Evolutionary conservation across 2,329 filamentous ascomycete species (phyloP).

Genomic region (Lecanicillium sp.): DNA sequence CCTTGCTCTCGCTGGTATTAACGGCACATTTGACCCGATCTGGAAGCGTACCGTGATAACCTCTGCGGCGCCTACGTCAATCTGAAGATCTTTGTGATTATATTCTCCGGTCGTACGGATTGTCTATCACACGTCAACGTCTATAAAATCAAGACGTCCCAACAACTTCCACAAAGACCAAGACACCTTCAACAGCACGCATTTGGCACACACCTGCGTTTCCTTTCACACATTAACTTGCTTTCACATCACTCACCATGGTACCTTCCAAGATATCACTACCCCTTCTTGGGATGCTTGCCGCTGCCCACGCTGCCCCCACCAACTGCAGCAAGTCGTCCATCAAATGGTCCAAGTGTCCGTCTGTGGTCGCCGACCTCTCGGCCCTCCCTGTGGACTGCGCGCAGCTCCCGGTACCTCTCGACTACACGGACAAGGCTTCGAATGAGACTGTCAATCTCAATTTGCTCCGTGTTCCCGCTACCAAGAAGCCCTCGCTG

Average conservation of each 20-base stretch:
- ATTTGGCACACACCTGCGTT: neutral
- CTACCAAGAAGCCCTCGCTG: conserved; percentile 18
- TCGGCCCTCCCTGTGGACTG: conserved; percentile 14
- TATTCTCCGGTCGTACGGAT: too few relatives aligned
- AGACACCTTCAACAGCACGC: neutral
- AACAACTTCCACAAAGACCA: neutral
- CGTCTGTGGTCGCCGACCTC: neutral
- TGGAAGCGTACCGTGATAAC: neutral
- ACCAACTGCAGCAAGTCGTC: neutral
- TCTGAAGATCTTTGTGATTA: neutral
- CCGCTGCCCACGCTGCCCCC: neutral
- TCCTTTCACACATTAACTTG: too few relatives aligned
- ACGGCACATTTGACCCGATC: neutral
- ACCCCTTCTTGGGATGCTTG: neutral
- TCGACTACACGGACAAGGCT: conserved; percentile 16
- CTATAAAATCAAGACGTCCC: neutral
- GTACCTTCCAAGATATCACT: neutral
- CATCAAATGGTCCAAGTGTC: conserved; percentile 2
- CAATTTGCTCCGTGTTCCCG: conserved; percentile 10
- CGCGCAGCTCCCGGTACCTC: conserved; percentile 15
- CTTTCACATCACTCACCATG: neutral
- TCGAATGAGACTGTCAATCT: conserved; percentile 12
- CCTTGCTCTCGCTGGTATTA: neutral
- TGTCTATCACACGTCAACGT: neutral
- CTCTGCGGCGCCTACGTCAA: neutral